A percentile compares a stretch with the other conserved stretches of the same genome.
Evolutionary conservation across 257 asterid species (phyloP).

Genomic region (Solanum medicagineum): DNA sequence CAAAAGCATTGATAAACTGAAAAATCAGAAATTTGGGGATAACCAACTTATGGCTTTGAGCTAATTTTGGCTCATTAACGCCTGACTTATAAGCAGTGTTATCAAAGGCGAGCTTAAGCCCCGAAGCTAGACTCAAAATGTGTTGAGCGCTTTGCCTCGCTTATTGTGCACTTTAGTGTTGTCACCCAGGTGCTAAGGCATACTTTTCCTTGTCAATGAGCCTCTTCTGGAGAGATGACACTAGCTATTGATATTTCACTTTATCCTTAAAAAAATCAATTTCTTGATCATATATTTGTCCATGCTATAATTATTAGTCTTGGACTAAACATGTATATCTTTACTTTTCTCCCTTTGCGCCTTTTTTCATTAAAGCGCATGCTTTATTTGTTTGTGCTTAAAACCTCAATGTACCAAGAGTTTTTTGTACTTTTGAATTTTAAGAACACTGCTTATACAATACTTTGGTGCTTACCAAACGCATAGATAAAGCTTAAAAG

Average conservation of each 20-base stretch:
- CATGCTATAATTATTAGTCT: not conserved
- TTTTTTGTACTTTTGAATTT: not conserved
- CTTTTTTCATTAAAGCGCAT: not conserved
- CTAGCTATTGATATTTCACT: not conserved
- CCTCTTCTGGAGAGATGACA: not conserved
- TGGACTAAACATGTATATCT: not conserved
- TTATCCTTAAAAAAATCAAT: not conserved
- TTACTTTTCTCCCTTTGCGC: not conserved
- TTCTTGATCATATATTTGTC: not conserved
- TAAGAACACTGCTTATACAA: not conserved
- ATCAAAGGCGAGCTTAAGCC: not conserved
- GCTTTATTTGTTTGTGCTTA: not conserved
- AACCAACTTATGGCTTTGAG: not conserved
- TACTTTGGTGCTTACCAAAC: not conserved
- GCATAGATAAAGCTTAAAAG: not conserved
- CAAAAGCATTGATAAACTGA: not conserved
- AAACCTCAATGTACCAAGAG: not conserved
- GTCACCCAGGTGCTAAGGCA: not conserved
- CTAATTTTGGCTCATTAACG: not conserved
- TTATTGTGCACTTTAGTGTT: not conserved
- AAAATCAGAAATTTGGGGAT: not conserved
- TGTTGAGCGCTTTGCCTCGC: not conserved
- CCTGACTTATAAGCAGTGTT: not conserved
- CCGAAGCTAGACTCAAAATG: not conserved
- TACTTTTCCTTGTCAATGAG: not conserved